Conservation (phyloP, 352 stramenopile genomes). For the Phytopythium cucurbitacearum region DNA sequence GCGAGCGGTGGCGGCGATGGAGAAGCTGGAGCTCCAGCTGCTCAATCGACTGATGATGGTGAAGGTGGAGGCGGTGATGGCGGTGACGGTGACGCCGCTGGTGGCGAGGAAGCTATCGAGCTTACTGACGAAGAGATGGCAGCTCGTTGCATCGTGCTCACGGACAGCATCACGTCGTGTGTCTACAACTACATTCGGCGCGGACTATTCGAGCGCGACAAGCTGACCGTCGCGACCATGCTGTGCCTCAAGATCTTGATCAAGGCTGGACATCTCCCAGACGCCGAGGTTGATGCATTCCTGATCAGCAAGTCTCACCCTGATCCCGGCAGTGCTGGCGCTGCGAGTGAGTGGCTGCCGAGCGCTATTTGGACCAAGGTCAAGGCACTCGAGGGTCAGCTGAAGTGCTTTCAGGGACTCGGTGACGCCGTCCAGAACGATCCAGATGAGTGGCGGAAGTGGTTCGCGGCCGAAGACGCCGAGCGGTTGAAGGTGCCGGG, state of each 20-base stretch:
- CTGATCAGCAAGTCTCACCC: conserved; percentile 83
- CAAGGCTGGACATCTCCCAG: conserved; percentile 78
- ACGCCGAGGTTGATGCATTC: conserved; percentile 90
- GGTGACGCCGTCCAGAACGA: conserved; percentile 96
- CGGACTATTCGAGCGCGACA: conserved; percentile 94
- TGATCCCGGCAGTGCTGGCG: conserved; percentile 91
- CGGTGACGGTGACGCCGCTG: conserved; percentile 23
- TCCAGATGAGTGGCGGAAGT: conserved; percentile 95
- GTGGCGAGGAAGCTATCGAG: conserved; percentile 36
- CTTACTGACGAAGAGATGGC: conserved; percentile 89
- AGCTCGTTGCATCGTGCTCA: conserved; percentile 77
- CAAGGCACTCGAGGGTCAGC: conserved; percentile 86
- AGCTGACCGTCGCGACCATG: conserved; percentile 94
- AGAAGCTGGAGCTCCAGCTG: conserved; percentile 4
- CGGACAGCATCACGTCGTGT: conserved; percentile 92
- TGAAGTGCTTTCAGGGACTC: conserved; percentile 91
- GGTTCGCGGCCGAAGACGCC: conserved; percentile 94
- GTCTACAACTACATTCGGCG: conserved; percentile 96
- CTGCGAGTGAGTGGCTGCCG: conserved; percentile 92
- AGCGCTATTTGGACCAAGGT: conserved; percentile 88
- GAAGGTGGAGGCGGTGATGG: conserved; percentile 36
- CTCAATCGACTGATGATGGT: no score
- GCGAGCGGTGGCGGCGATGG: conserved; percentile 6
- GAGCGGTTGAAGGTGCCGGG: conserved; percentile 93
- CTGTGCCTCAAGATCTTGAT: conserved; percentile 93